Base-by-base conservation (phyloP, 2,329 filamentous ascomycete genomes). In the Cryphonectria carpinicola region DNA sequence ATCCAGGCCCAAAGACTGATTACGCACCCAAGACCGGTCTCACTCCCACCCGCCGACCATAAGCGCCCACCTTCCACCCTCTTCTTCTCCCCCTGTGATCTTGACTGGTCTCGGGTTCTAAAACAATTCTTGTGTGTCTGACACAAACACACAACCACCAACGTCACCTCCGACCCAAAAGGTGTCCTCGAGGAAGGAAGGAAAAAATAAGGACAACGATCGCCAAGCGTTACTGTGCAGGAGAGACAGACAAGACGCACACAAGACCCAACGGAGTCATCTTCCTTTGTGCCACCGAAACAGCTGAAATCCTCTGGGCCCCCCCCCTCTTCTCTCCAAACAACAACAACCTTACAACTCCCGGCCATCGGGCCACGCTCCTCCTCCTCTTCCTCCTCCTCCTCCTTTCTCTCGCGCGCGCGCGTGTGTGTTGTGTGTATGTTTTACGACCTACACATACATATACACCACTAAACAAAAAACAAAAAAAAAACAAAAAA, bases 101-200 rank as follows among this genome's bases (percentile, higher is more conserved):
- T 8, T 32, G 13, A 17, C 54, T 32, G 25, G 54, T 58, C 25
- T 32, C 54, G 54, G 25, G 17, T 32, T 58, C 54, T 58, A 58
- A 58, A 32, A 58, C 54, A 58, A 19, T 58, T 14, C 6, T 58
- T 58, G 54, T 58, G 28, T 58, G 28, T 58, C 54, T 58, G 54
- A 28, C 54, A 58, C 54, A 58, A 32, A 32, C 52, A 32, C 49
- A 39, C 54, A 32, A n/a, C 8, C 22, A 32, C 54, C 28, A 8
- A 19, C 14, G 2, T 3, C 25, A 32, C 13, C 52, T 56, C 10
- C 19, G 46, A 49, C 46, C 10, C 22, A 49, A 22, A 49, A 28
- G 11, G n/a, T n/a, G 25, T 13, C 25, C 52, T 56, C n/a, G 52
- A 11, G 25, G 25, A 49, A 49, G 32, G 32, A 32, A 4, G 32